A percentile compares a stretch with the other conserved stretches of the same genome.
Conservation (phyloP, 2,329 filamentous ascomycete genomes). For the Xylariaceae sp. region DNA sequence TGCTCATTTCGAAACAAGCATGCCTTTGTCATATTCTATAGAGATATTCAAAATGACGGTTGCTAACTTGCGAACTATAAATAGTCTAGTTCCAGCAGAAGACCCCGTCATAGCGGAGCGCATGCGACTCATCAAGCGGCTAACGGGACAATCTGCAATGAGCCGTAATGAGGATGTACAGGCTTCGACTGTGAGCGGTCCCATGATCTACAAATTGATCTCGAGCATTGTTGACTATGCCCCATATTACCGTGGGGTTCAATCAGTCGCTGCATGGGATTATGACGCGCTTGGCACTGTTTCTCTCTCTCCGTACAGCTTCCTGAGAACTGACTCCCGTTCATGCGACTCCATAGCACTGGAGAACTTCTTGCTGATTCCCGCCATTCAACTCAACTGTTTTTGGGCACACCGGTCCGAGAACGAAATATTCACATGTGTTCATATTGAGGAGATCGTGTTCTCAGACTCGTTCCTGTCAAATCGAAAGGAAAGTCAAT, state of each 20-base stretch:
- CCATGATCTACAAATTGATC: slow-evolving; percentile 6
- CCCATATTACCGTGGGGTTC: slow-evolving; percentile 5
- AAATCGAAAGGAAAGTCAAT: neutral
- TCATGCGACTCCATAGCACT: neutral
- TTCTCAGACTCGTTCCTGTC: neutral
- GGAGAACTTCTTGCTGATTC: neutral
- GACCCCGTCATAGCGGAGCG: slow-evolving; percentile 6
- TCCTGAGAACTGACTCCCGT: neutral
- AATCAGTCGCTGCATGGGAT: neutral
- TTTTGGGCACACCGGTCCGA: neutral
- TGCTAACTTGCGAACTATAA: neutral
- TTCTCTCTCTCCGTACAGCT: neutral
- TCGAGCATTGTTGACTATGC: slow-evolving; percentile 2
- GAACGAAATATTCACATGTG: neutral
- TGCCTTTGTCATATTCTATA: too few species aligned
- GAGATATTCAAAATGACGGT: too few species aligned
- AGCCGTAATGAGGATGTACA: neutral
- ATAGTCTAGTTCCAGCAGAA: neutral
- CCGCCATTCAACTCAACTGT: neutral
- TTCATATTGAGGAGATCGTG: neutral
- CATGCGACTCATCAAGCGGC: slow-evolving; percentile 3
- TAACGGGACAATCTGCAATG: neutral
- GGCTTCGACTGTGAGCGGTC: neutral
- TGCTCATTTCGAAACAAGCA: too few species aligned
- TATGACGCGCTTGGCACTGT: neutral